Conservation (phyloP, 2,329 filamentous ascomycete species). For the Drechslera avenae region DNA sequence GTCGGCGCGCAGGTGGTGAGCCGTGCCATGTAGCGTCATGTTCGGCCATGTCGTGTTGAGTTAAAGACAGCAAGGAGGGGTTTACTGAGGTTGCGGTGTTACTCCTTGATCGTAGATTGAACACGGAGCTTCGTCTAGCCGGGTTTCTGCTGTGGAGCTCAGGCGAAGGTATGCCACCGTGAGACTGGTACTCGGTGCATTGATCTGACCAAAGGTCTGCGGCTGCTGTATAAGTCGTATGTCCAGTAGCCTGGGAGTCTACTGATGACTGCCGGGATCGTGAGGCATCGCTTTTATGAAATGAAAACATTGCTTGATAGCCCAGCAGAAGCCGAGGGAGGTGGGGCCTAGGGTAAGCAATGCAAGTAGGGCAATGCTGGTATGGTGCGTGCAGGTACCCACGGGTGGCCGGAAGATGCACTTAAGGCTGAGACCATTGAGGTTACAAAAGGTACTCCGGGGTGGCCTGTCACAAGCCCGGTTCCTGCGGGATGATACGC, state of each 20-base stretch:
- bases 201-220: constrained; percentile 32
- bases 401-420: constrained; percentile 32
- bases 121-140: constrained; percentile 43
- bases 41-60: constrained; percentile 30
- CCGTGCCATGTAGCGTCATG: constrained; percentile 28
- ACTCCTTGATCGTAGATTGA: constrained; percentile 46
- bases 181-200: constrained; percentile 29
- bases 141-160: constrained; percentile 33
- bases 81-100: constrained; percentile 45
- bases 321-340: constrained; percentile 14
- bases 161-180: constrained; percentile 38
- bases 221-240: constrained; percentile 9
- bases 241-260: constrained; percentile 35
- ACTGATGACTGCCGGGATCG: constrained; percentile 43
- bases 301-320: constrained; percentile 42
- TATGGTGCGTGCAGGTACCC: constrained; percentile 31
- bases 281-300: constrained; percentile 42
- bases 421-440: constrained; percentile 35
- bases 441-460: constrained; percentile 24
- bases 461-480: constrained; percentile 32
- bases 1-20: constrained; percentile 33
- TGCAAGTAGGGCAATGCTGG: constrained; percentile 29
- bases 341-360: constrained; percentile 23
- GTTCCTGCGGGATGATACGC: constrained; percentile 18
- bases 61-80: constrained; percentile 34